Base-by-base conservation (phyloP, 805 yeast genomes). In the Hanseniaspora vineae region DNA sequence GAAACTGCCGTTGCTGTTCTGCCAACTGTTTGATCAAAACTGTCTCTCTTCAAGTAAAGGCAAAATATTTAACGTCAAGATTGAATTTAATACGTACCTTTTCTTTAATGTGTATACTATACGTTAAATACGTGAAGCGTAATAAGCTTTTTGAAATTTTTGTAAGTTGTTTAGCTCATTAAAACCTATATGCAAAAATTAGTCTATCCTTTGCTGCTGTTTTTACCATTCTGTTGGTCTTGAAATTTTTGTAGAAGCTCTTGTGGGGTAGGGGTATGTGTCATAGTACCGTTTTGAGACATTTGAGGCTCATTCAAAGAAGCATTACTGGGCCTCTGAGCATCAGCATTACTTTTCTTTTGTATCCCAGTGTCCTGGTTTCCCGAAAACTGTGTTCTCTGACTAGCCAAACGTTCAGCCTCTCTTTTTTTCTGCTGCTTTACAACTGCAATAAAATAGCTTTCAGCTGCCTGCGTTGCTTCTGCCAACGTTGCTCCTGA, bases 1-100 rank as follows among this genome's bases (percentile, higher is more conserved):
- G 83, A 78, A 53, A 71, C 78, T 10, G 86, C 87, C 8, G 77
- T 80, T 20, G 66, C 66, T 47, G 58, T 64, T 35, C 58, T 68
- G 46, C 71, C 71, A 42, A 53, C 49, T 29, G 48, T 60, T 45
- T 62, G 48, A 55, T 8, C 14, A 20, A n/a, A 20, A 39, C 6
- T 13, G 6, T 12, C 29, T 23, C 8, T 4, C 29, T 23, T 23
- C 8, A 23, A 23, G 8, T 23, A 23, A 23, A 8, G 29, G 29
- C 8, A 23, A 23, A 4, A 23, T 5, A 5, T 23, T 23, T 23
- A 5, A 23, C 29, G 8, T 23, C 29, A 5, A 23, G 29, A 23
- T 5, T 23, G 29, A 23, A 23, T 23, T 23, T 23, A 23, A 4
- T 23, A 23, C 29, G 29, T 23, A 23, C 29, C 8, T 23, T 23